These are phyloP conservation scores for Mycena indigotica DNA, from an alignment of 768 basidiomycete genomes.

Conservation along the genomic window DNA sequence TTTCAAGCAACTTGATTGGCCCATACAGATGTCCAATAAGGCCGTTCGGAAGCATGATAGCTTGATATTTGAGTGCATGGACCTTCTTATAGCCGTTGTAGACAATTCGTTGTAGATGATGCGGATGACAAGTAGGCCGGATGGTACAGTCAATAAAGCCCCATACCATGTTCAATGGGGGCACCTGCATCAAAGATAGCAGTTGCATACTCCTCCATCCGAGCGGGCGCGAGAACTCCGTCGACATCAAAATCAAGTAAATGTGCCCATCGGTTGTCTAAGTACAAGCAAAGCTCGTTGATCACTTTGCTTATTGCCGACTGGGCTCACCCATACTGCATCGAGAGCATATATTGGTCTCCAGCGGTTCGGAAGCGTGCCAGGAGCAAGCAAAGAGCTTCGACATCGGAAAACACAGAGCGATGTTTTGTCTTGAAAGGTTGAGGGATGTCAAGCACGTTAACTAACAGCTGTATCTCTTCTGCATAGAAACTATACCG, in stretches of 20 bases:
- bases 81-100: conserved; percentile 30
- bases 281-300: conserved; percentile 12
- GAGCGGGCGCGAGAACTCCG: conserved; percentile 11
- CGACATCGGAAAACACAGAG: conserved; percentile 11
- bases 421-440: conserved; percentile 6
- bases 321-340: conserved; percentile 19
- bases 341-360: conserved; percentile 20
- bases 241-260: conserved; percentile 23
- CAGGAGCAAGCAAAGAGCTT: conserved; percentile 20
- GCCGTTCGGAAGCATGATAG: conserved; percentile 24
- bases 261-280: conserved; percentile 24
- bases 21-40: conserved; percentile 24
- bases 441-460: conserved; percentile 16
- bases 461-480: conserved; percentile 7
- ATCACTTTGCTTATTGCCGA: conserved; percentile 23
- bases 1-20: conserved; percentile 17
- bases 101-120: conserved; percentile 1
- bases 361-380: conserved; percentile 20
- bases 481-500: conserved; percentile 9
- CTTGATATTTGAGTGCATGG: conserved; percentile 32
- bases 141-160: conserved; percentile 31
- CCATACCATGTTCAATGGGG: conserved; percentile 17
- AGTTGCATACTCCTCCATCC: conserved; percentile 18
- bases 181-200: conserved; percentile 20
- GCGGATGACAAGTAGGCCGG: conserved; percentile 14